phyloP scores from a whole-genome alignment of 2,329 filamentous ascomycete genomes.

The Sporothrix phasma region DNA sequence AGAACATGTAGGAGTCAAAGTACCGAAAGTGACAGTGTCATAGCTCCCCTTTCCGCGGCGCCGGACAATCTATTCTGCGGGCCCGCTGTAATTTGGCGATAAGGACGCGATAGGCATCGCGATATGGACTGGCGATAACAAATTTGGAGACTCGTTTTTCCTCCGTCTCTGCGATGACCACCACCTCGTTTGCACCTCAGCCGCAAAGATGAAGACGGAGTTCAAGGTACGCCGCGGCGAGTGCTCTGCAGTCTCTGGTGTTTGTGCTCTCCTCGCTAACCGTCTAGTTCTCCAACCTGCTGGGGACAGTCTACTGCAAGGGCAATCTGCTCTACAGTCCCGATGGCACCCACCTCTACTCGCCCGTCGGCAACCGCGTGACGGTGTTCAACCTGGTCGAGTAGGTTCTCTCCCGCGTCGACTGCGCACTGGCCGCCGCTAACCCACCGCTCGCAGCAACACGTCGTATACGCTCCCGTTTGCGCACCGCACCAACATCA shows the following conservation, averaged over 20 bases:
- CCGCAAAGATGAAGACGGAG: conserved; percentile 85
- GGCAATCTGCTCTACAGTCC: conserved; percentile 95
- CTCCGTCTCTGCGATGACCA: conserved; percentile 2
- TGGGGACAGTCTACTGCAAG: conserved; percentile 96
- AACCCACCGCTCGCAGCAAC: conserved; percentile 49
- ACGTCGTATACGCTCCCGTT: conserved; percentile 83
- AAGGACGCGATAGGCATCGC: conserved; percentile 8
- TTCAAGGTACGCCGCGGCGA: conserved; percentile 83
- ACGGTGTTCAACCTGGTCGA: conserved; percentile 94
- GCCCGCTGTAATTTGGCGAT: conserved; percentile 12
- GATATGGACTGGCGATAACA: conserved; percentile 13
- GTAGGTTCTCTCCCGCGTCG: conserved; percentile 38
- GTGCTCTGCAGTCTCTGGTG: background rate
- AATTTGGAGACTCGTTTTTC: conserved; percentile 16
- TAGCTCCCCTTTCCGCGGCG: background rate
- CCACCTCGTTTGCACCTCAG: background rate
- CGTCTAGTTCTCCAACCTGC: conserved; percentile 84
- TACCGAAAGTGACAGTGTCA: background rate
- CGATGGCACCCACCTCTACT: conserved; percentile 90
- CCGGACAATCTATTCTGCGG: conserved; percentile 10
- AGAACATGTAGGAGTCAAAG: background rate
- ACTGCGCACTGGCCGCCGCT: background rate
- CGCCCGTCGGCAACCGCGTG: conserved; percentile 91
- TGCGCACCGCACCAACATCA: conserved; percentile 87
- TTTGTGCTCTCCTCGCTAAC: background rate